Conservation (phyloP, 768 basidiomycete species). For the Suillus occidentalis region DNA sequence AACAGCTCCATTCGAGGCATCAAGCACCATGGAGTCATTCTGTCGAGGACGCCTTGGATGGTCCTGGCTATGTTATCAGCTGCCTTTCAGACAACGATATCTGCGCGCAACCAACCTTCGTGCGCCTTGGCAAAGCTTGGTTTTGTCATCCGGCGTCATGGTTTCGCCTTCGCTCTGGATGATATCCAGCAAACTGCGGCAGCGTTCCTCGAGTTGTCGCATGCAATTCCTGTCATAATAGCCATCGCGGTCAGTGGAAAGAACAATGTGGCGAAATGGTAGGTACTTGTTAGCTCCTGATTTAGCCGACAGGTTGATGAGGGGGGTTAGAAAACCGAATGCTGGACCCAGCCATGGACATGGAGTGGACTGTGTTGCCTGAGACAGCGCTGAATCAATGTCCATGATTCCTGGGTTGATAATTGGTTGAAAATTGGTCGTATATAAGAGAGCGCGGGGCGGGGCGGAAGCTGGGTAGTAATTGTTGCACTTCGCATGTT, state of each 20-base stretch:
- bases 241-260: slow-evolving; percentile 4
- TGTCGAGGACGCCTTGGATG: slow-evolving; percentile 37
- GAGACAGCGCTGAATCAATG: neutral
- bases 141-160: slow-evolving; percentile 29
- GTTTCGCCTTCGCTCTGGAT: slow-evolving; percentile 35
- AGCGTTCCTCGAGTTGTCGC: slow-evolving; percentile 46
- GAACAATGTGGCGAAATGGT: neutral
- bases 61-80: slow-evolving; percentile 19
- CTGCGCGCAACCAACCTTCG: slow-evolving; percentile 28
- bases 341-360: slow-evolving; percentile 47
- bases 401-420: neutral
- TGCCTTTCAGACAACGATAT: neutral
- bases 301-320: slow-evolving; percentile 48
- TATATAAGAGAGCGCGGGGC: neutral
- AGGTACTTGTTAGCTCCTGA: slow-evolving; percentile 48
- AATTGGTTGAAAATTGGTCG: neutral
- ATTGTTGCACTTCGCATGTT: neutral
- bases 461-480: neutral
- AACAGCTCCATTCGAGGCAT: slow-evolving; percentile 43
- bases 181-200: slow-evolving; percentile 41
- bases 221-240: slow-evolving; percentile 39
- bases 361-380: slow-evolving; percentile 44
- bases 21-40: slow-evolving; percentile 45
- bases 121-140: slow-evolving; percentile 31
- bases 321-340: slow-evolving; percentile 40